Evolutionary conservation across 768 basidiomycete species (phyloP), one percentile per base, ranked within the genome.

Genomic region (Nevesoporus exiguus): DNA sequence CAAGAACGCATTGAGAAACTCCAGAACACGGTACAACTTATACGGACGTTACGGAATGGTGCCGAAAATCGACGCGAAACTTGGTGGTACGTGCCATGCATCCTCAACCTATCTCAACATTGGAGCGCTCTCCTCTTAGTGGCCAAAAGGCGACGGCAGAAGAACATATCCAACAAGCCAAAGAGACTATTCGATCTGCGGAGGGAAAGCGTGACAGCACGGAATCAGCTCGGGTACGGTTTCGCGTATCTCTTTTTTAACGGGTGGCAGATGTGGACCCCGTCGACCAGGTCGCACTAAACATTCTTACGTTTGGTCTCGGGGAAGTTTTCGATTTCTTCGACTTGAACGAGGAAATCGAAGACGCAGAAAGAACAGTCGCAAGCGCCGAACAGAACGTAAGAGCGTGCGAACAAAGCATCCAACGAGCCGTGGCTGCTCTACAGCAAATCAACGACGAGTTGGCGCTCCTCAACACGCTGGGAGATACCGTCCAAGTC

Each of bases 311-410:
- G 13, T 19, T 61, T 36, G 60, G 60, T 30, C 21, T 61, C 8
- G 60, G 60, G 5, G 59, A 61, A 15, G 41, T 37, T 19, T 61
- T 61, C 10, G 60, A 61, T 27, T 22, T 56, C 47, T 61, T 61
- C 21, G 54, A 61, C 45, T 17, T 61, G 41, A 61, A 61, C 29
- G 51, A 56, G 39, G 60, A 61, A 14, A 57, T 61, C 9, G 51
- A 49, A 10, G 15, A 13, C 1, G 47, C 59, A 2, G 48, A 50
- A 25, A 49, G 59, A 30, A 57, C 31, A 15, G n/a, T 61, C 34
- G 29, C 54, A 3, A 50, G 36, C 11, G 59, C 59, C 3, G 22
- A 41, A 41, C 29, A n/a, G n/a, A 56, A 52, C 24, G 44, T n/a
- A 27, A 30, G 17, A 7, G 21, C 17, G 0, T 56, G 59, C 27